Percentiles rank a stretch among this genome's conserved stretches.
Conservation (phyloP, 2,329 filamentous ascomycete genomes). For the Fusarium albidum region DNA sequence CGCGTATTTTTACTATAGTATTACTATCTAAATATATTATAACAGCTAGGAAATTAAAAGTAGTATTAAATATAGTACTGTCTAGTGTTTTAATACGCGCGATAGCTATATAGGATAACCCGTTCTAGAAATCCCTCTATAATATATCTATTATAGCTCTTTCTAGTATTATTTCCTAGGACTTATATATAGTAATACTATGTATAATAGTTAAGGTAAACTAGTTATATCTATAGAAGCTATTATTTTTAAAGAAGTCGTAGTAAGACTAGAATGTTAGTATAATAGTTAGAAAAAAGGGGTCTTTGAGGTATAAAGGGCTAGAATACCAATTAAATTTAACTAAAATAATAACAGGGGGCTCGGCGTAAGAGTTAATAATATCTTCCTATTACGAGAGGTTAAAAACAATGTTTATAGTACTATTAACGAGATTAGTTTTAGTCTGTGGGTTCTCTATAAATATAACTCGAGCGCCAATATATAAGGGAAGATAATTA, state of each 20-base stretch:
- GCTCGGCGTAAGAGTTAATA: background rate
- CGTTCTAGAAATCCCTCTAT: background rate
- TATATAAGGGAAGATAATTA: background rate
- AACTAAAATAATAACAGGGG: background rate
- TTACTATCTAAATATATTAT: too few relatives aligned
- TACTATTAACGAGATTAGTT: background rate
- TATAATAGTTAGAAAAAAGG: background rate
- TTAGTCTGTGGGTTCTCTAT: background rate
- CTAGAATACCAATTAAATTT: background rate
- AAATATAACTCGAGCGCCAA: background rate
- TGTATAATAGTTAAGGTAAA: background rate
- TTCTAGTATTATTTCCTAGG: background rate
- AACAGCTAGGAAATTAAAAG: background rate
- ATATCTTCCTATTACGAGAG: background rate
- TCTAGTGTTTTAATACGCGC: background rate
- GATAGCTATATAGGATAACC: background rate
- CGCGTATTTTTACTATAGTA: too few relatives aligned
- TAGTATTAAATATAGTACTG: background rate
- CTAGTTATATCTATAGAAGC: background rate
- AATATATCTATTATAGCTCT: background rate
- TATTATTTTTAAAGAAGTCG: background rate
- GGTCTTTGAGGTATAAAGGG: background rate
- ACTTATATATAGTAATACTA: slow-evolving; percentile 1
- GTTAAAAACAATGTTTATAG: background rate
- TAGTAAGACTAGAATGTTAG: background rate